These are phyloP conservation scores for Umbellularia californica DNA, from an alignment of 164 flowering plant genomes.

Conservation along the genomic window DNA sequence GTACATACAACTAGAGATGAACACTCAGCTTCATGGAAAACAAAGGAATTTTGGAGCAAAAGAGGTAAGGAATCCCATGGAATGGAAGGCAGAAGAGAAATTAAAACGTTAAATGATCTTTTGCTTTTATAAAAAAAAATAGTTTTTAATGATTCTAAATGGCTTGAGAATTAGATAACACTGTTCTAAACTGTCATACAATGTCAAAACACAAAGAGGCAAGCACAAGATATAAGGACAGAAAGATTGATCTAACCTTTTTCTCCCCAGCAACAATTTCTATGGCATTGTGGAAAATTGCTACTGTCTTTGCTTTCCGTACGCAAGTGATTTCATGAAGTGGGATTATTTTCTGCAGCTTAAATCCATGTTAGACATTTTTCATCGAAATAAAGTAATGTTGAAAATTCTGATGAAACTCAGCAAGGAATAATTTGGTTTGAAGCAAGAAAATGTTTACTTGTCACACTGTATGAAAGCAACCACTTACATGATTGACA, in stretches of 20 bases:
- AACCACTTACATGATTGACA: neutral
- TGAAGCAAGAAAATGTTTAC: neutral
- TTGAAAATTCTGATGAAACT: neutral
- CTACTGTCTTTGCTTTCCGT: conserved; percentile 91
- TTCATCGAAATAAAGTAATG: neutral
- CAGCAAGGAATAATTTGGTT: neutral
- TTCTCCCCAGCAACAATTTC: conserved; percentile 71
- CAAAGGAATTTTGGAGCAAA: no score
- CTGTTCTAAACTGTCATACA: no score
- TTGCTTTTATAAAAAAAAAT: no score
- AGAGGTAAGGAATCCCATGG: neutral
- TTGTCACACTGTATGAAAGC: neutral
- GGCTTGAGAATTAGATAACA: no score
- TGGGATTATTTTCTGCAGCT: conserved; percentile 70
- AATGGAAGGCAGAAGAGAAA: no score
- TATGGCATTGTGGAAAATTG: conserved; percentile 91
- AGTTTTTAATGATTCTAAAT: no score
- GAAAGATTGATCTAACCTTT: conserved; percentile 45
- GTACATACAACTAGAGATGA: neutral
- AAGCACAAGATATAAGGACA: neutral
- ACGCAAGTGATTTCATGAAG: conserved; percentile 71
- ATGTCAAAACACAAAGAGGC: neutral
- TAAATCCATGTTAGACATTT: conserved; percentile 7
- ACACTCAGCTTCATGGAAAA: neutral
- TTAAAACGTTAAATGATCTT: no score